Conservation (phyloP, 2,329 filamentous ascomycete species). For the Arthrobotrys sinensis region DNA sequence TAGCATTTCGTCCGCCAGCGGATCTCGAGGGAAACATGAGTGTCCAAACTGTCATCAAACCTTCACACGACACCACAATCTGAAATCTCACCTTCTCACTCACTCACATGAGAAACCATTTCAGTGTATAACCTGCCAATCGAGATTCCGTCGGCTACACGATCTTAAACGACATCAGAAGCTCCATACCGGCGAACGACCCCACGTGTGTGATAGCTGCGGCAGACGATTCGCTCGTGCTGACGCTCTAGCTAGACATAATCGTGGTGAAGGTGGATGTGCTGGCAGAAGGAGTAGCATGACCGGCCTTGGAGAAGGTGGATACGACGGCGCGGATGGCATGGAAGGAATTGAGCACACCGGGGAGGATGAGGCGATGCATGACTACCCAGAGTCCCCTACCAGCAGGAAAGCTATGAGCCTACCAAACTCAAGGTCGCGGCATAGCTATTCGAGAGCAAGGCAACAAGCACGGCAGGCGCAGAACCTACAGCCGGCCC, state of each 20-base stretch:
- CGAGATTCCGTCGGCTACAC: conserved; percentile 91
- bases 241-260: conserved; percentile 93
- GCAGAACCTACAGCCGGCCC: conserved; percentile 53
- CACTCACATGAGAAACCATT: conserved; percentile 99
- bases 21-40: conserved; percentile 79
- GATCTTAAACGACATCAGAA: conserved; percentile 97
- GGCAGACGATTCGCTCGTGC: conserved; percentile 94
- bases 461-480: conserved; percentile 43
- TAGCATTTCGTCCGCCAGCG: conserved; percentile 57
- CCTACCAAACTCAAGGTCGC: conserved; percentile 48
- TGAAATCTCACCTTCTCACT: conserved; percentile 96
- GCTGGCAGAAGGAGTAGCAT: conserved; percentile 90
- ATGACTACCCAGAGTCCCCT: conserved; percentile 60
- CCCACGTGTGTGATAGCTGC: conserved; percentile 94
- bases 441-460: conserved; percentile 54
- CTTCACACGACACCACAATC: conserved; percentile 96
- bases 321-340: conserved; percentile 76
- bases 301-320: conserved; percentile 84
- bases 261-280: conserved; percentile 94
- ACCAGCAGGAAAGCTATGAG: conserved; percentile 54
- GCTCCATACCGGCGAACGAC: conserved; percentile 94
- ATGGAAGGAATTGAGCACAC: conserved; percentile 66
- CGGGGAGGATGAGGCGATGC: conserved; percentile 70
- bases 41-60: conserved; percentile 97
- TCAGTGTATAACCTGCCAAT: conserved; percentile 87